Base-by-base conservation (phyloP, 352 stramenopile genomes). In the Pythium insidiosum region DNA sequence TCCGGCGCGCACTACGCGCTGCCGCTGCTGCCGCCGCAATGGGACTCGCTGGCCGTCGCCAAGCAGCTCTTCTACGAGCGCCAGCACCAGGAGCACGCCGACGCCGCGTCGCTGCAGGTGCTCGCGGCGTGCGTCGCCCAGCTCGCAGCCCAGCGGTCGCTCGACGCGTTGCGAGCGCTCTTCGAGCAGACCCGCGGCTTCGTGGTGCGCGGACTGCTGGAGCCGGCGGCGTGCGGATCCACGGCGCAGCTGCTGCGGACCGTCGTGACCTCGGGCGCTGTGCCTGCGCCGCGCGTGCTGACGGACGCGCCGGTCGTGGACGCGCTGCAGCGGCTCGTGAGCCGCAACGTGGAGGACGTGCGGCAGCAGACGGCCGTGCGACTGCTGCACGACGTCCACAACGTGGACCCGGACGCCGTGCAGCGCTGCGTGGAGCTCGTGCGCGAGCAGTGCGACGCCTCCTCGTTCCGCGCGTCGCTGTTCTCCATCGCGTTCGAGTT, bases 1-100 rank as follows among this genome's bases (percentile, higher is more conserved):
- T 84, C 74, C 26, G 72, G 69, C 12, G 68, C 64, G 11, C 43
- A 38, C 9, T 89, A 88, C 31, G 41, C 61, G 28, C 63, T 87
- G 21, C 35, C 62, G 7, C 40, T 63, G 10, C 37, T 92, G 30
- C 55, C 66, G 4, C 7, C 23, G 13, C 60, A 73, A 12, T 91
- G 79, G 76, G 79, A 89, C 33, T 71, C 68, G 11, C 35, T 73
- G 0, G 72, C 72, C 4, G 58, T 89, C 39, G 70, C 68, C 35
- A 92, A 92, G 38, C 76, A 88, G 48, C 53, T 88, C 37, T 87
- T 71, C 38, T 86, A 88, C 45, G 72, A 88, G 50, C 53, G 62
- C 37, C 76, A 77, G 36, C 54, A 16, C 6, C 56, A 57, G 13
- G 57, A 46, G 11, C 41, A 48, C 22, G 66, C 53, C 16, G 56